Conservation (phyloP, 257 asterid species). For the Scutellaria minor region DNA sequence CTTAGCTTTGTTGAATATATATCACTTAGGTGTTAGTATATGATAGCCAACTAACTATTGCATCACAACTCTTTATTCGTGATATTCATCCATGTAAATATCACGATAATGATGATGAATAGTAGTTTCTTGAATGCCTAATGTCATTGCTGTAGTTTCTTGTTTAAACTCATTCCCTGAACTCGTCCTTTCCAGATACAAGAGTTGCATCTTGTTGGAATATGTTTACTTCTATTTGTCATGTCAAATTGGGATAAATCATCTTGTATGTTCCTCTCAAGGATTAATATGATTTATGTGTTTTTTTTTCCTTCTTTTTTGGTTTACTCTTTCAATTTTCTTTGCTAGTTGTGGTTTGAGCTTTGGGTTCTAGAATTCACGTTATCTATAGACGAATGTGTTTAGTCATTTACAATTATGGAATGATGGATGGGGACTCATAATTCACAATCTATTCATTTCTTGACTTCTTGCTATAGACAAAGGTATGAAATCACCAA, state of each 20-base stretch:
- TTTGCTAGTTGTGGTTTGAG: slow-evolving; percentile 15
- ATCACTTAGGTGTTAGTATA: too few relatives aligned
- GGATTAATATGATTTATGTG: neutral
- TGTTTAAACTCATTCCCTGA: neutral
- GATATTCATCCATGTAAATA: too few relatives aligned
- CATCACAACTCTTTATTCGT: too few relatives aligned
- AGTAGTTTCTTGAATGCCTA: neutral
- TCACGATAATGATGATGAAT: neutral
- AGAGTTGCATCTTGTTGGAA: neutral
- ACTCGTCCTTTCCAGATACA: too few relatives aligned
- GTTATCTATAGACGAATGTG: neutral
- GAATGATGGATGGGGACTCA: slow-evolving; percentile 1
- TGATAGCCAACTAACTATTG: too few relatives aligned
- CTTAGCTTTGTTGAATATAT: too few relatives aligned
- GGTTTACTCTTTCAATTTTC: neutral
- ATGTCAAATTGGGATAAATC: neutral
- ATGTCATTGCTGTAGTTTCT: neutral
- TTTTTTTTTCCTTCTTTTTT: neutral
- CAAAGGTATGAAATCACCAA: slow-evolving; percentile 43
- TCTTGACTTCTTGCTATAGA: slow-evolving; percentile 31
- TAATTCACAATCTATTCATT: neutral
- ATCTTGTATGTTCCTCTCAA: neutral
- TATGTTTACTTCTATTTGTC: neutral
- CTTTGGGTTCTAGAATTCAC: slow-evolving; percentile 14
- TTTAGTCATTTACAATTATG: neutral